Base-by-base conservation (phyloP, 768 basidiomycete genomes). In the Phylloporus sp. region DNA sequence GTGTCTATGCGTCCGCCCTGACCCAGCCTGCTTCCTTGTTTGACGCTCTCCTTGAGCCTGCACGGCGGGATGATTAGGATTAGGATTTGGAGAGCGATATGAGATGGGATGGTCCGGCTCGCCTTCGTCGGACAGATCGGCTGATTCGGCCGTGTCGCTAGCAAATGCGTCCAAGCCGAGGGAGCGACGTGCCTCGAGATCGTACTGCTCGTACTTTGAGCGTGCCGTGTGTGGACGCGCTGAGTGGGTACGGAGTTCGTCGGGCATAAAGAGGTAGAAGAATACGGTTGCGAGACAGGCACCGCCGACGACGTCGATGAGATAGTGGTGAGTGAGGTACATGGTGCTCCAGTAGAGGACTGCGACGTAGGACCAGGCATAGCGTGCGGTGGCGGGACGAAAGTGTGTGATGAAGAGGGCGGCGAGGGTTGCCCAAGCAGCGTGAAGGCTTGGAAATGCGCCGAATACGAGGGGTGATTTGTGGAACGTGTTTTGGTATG, bases 301-400 rank as follows among this genome's bases (percentile, higher is more conserved):
- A 13, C 96, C 96, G 9, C 84, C 89, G 39, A 92, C 90, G 62
- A 97, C 90, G 62, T 99, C 96, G 69, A 99, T 93, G 61, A 99
- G 86, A 74, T 98, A 98, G 71, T 98, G 95, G 67, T 96, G 92
- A 4, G 90, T 90, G 58, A 95, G 85, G 72, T 95, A 97, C 95
- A 98, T 98, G 20, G 95, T 97, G 9, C 90, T 84, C 96, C 96
- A 99, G 66, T 95, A 98, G 5, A 99, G 78, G 15, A 90, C 70
- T 6, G 79, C 82, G 3, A 82, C 84, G 68, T 98, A 99, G 2
- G 69, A 72, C 90, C 92, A 97, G 20, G 82, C 81, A 54, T 76
- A 83, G 3, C 70, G 71, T 1, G 79, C 73, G 26, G 74, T 75
- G 50, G 77, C 75, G 0, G 90, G 89, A 80, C 97, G 98, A 71